These are phyloP conservation scores for Neonectria punicea DNA, from an alignment of 2,329 filamentous ascomycete genomes.

Conservation along the genomic window DNA sequence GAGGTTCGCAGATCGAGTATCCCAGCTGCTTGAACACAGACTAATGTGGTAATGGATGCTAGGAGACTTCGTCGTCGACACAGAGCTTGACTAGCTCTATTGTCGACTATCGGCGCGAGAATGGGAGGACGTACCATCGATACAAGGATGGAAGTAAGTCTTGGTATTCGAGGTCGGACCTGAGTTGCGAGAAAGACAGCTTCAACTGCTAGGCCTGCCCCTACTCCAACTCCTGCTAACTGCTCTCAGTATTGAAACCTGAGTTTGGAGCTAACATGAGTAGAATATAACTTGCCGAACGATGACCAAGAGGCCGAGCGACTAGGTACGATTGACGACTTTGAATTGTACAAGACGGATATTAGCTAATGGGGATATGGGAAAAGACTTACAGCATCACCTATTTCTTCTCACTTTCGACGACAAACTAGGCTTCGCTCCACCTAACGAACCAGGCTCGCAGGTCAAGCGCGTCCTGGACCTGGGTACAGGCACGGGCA, in stretches of 20 bases:
- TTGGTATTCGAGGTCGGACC: background rate
- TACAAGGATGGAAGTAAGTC: conserved; percentile 11
- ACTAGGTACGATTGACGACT: background rate
- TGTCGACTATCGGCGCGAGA: conserved; percentile 19
- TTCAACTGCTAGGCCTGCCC: background rate
- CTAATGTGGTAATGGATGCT: background rate
- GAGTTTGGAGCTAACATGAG: background rate
- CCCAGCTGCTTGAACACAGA: background rate
- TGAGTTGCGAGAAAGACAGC: background rate
- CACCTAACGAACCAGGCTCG: background rate
- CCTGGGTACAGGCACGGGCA: conserved; percentile 20
- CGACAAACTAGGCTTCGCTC: conserved; percentile 3
- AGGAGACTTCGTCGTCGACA: conserved; percentile 10
- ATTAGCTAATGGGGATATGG: background rate
- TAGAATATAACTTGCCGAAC: conserved; percentile 4
- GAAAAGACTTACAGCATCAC: conserved; percentile 16
- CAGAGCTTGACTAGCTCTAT: conserved; percentile 12
- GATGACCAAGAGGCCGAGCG: conserved; percentile 2
- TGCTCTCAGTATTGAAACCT: background rate
- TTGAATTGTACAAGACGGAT: background rate
- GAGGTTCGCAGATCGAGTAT: background rate
- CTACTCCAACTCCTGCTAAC: background rate
- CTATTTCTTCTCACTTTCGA: conserved; percentile 15
- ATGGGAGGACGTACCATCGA: conserved; percentile 17
- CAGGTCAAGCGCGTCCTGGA: conserved; percentile 15